Evolutionary conservation across 2,329 filamentous ascomycete species (phyloP).

Genomic region (Fusarium nematophilum): DNA sequence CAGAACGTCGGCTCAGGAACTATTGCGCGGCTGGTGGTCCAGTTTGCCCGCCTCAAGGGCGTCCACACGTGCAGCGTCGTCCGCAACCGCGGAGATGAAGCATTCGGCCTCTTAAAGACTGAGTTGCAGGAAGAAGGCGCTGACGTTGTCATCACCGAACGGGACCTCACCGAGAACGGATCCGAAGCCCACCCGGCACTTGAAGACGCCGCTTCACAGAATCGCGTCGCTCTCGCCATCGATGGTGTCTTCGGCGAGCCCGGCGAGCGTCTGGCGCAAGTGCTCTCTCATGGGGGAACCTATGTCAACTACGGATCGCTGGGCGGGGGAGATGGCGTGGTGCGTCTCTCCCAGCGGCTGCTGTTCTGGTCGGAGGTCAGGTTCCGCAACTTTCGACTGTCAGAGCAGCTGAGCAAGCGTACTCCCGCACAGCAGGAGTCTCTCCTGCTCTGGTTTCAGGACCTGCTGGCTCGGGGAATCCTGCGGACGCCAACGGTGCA

Average conservation of each 20-base stretch:
- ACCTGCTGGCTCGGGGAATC: not conserved
- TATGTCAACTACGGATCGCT: slow-evolving; percentile 16
- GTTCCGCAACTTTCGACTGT: slow-evolving; percentile 14
- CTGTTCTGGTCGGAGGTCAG: slow-evolving; percentile 19
- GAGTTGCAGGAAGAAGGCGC: slow-evolving; percentile 5
- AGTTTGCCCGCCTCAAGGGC: slow-evolving; percentile 23
- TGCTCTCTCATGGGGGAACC: not conserved
- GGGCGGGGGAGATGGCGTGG: not conserved
- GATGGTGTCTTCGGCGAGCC: slow-evolving; percentile 16
- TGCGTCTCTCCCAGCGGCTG: slow-evolving; percentile 1
- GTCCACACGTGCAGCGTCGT: slow-evolving; percentile 19
- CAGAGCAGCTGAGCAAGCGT: slow-evolving; percentile 8
- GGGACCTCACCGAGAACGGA: not conserved
- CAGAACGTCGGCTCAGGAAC: slow-evolving; percentile 21
- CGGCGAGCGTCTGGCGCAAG: not conserved
- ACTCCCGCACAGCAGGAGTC: slow-evolving; percentile 10
- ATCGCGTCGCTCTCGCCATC: slow-evolving; percentile 6
- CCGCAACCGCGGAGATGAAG: slow-evolving; percentile 3
- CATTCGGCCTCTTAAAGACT: not conserved
- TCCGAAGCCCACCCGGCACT: slow-evolving; percentile 2
- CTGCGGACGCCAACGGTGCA: slow-evolving; percentile 1
- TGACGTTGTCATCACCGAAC: slow-evolving; percentile 6
- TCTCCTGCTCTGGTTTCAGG: slow-evolving; percentile 16
- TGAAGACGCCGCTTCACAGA: slow-evolving; percentile 2
- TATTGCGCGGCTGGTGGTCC: slow-evolving; percentile 17